Base-by-base conservation (phyloP, 192 early-diverging fungal genomes). In the Radiomyces spectabilis region DNA sequence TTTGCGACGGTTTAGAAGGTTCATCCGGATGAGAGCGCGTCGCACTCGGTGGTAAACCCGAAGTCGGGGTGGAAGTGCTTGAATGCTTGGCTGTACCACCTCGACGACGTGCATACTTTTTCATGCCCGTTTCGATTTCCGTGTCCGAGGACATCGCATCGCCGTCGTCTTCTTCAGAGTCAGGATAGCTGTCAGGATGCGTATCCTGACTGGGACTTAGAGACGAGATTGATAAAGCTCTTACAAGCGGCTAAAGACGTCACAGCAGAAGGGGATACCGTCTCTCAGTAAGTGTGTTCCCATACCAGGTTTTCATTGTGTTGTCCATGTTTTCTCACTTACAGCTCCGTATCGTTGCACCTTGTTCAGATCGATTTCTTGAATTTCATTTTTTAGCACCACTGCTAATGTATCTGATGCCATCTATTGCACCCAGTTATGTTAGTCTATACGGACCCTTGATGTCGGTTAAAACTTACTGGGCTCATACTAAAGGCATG, bases 311-410 rank as follows among this genome's bases (percentile, higher is more conserved):
- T n/a, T n/a, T n/a, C n/a, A n/a, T n/a, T n/a, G n/a, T n/a, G n/a
- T n/a, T n/a, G n/a, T n/a, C n/a, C n/a, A n/a, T n/a, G n/a, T n/a
- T n/a, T n/a, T n/a, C n/a, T n/a, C n/a, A 31, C 53, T 53, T 49
- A 71, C 78, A 40, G 61, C 41, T 47, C 66, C 63, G 30, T 64
- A 75, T 13, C 63, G 51, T 27, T 65, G 45, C 2, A 76, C 74
- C 39, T 68, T 66, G 9, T 66, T 73, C 7, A 86, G 43, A 51
- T 92, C 86, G 53, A 92, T 67, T 66, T 92, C 89, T 21, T 71
- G 70, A 40, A 92, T 79, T 27, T 76, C 78, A 1, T 73, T 71
- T 48, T 80, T 74, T 1, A 82, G 80, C 33, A 76, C 85, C 5
- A 88, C 68, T 8, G 82, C 89, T 19, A 89, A 68, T 3, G 74